Base-by-base conservation (phyloP, 176 grass and related monocot genomes). In the Elaeis guineensis region DNA sequence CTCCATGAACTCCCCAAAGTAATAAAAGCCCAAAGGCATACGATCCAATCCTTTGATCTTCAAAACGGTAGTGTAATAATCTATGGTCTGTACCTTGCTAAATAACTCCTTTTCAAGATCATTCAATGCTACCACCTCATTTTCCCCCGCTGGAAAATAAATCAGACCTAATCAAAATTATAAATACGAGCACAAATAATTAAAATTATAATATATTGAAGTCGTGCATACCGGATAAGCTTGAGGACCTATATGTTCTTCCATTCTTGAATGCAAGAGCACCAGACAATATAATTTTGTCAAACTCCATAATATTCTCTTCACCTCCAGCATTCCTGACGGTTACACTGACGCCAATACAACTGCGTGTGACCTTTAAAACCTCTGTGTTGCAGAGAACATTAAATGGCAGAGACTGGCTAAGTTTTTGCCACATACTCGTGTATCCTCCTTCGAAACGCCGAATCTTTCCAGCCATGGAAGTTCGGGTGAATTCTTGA, bases 401-500 rank as follows among this genome's bases (percentile, higher is more conserved):
- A 55, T 83, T 52, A 77, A 77, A 89, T 49, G 85, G 85, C 74
- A 89, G 76, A 35, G 80, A 89, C 21, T 62, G 65, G 70, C 69
- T 66, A 62, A 89, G 77, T 83, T 80, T 89, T 52, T 89, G 68
- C 85, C 80, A 89, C 73, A 89, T 70, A 48, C 77, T 77, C 80
- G 70, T 83, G 77, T 89, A 89, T 63, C 85, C 85, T 49, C 69
- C 64, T 75, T 83, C 83, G 29, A 89, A 77, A 54, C 85, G 80
- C 16, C 80, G 72, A 62, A 83, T 89, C 63, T 89, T 89, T 66
- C 85, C 85, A 74, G 80, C 77, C 85, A 89, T 83, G 58, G 80
- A 89, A 25, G 85, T 89, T 67, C 77, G 83, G 63, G 85, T 89
- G 63, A 89, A 89, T 62, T 89, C 85, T 12, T 89, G 85, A 74